phyloP scores from a whole-genome alignment of 208 protist species.

The Trypanosoma brucei region DNA sequence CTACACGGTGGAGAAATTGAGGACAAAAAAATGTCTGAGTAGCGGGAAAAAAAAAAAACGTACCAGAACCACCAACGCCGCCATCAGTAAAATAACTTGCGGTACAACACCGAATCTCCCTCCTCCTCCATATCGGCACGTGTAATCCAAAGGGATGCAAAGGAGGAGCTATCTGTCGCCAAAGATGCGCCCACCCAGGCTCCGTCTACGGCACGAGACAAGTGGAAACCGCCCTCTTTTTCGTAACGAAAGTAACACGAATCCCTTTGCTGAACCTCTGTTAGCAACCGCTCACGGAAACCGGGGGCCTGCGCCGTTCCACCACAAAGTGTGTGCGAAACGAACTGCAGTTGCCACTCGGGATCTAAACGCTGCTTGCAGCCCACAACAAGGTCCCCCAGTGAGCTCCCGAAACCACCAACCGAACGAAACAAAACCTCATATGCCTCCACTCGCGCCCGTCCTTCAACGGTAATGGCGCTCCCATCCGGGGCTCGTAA shows the following conservation, averaged over 20 bases:
- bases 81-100: conserved; percentile 69
- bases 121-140: conserved; percentile 68
- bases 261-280: conserved; percentile 59
- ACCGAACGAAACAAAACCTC: conserved; percentile 51
- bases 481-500: conserved; percentile 48
- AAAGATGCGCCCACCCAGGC: conserved; percentile 80
- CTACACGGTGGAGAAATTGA: too few species aligned
- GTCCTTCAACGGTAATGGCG: conserved; percentile 24
- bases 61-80: background rate
- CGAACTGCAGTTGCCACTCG: conserved; percentile 65
- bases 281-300: conserved; percentile 47
- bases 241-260: conserved; percentile 76
- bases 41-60: background rate
- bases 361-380: conserved; percentile 62
- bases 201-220: conserved; percentile 31
- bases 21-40: conserved; percentile 3
- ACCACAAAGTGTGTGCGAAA: conserved; percentile 74
- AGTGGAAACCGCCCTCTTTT: conserved; percentile 37
- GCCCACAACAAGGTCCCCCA: conserved; percentile 39
- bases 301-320: conserved; percentile 38
- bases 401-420: conserved; percentile 11
- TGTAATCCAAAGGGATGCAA: conserved; percentile 78
- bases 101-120: conserved; percentile 54
- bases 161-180: conserved; percentile 67
- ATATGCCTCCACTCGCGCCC: conserved; percentile 35